These are phyloP conservation scores for Hypomontagnella submonticulosa DNA, from an alignment of 495 filamentous ascomycete species.

Conservation along the genomic window DNA sequence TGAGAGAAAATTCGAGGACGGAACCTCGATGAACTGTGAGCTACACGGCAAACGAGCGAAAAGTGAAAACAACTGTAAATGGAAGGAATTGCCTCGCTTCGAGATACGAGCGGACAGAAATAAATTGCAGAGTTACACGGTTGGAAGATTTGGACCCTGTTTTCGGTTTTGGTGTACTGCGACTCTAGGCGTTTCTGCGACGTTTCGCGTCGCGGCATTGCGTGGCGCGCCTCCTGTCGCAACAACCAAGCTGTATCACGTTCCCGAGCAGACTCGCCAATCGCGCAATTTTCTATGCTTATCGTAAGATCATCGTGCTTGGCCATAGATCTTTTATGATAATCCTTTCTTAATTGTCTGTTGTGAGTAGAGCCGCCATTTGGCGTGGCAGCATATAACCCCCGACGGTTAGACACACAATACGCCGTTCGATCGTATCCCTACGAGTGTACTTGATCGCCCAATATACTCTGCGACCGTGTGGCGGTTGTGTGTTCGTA, in stretches of 20 bases:
- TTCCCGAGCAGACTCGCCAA: conserved; percentile 9
- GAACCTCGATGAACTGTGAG: conserved; percentile 2
- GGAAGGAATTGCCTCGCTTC: not conserved
- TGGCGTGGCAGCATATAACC: too few species aligned
- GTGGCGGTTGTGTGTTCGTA: too few species aligned
- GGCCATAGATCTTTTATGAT: not conserved
- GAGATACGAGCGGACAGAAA: conserved; percentile 3
- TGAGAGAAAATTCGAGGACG: conserved; percentile 13
- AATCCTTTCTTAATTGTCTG: too few species aligned
- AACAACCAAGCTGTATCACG: conserved; percentile 16
- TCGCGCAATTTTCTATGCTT: conserved; percentile 8
- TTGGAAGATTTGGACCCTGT: conserved; percentile 2
- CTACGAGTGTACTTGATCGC: too few species aligned
- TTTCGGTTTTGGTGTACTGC: conserved; percentile 1
- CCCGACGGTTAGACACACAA: too few species aligned
- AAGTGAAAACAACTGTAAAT: conserved; percentile 9
- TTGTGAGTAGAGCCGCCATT: too few species aligned
- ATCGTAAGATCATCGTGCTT: conserved; percentile 21
- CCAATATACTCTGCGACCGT: too few species aligned
- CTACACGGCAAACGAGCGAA: conserved; percentile 8
- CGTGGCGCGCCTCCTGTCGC: conserved; percentile 16
- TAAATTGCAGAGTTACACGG: conserved; percentile 6
- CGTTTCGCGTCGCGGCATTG: conserved; percentile 30
- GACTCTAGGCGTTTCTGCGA: conserved; percentile 27
- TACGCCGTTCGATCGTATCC: too few species aligned